Conservation (phyloP, 805 yeast species). For the Nakazawaea ambrosiae region DNA sequence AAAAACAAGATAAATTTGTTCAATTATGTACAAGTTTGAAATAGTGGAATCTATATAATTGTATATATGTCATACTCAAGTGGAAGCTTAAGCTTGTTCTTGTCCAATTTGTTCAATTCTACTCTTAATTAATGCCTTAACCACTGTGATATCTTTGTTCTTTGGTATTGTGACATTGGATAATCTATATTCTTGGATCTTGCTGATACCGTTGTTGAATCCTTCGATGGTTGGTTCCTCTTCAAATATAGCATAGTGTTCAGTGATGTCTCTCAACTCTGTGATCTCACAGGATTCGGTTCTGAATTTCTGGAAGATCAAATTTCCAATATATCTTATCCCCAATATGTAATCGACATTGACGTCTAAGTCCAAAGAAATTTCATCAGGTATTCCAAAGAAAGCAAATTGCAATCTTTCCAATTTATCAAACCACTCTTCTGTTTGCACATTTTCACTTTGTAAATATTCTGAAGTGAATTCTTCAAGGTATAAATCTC, state of each 20-base stretch:
- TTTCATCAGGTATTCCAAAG: conserved; percentile 75
- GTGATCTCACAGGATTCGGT: conserved; percentile 31
- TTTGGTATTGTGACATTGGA: conserved; percentile 25
- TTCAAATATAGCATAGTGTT: conserved; percentile 27
- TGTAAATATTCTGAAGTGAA: conserved; percentile 54
- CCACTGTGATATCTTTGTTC: conserved; percentile 27
- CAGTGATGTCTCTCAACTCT: conserved; percentile 32
- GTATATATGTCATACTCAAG: too few relatives aligned
- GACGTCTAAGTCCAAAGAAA: conserved; percentile 49
- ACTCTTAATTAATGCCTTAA: conserved; percentile 26
- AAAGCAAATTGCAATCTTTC: conserved; percentile 76
- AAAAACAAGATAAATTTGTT: conserved; percentile 1
- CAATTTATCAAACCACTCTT: conserved; percentile 58
- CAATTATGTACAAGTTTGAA: conserved; percentile 5
- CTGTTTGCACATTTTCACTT: conserved; percentile 45
- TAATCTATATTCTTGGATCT: conserved; percentile 27
- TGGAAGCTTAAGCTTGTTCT: too few relatives aligned
- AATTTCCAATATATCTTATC: conserved; percentile 56
- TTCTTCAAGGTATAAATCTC: conserved; percentile 42
- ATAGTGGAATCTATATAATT: neutral
- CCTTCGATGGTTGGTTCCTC: conserved; percentile 29
- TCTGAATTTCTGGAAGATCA: conserved; percentile 52
- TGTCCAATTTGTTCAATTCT: too few relatives aligned
- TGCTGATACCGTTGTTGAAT: conserved; percentile 24
- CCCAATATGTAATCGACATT: conserved; percentile 62